Percentiles rank a stretch among this genome's conserved stretches.
Evolutionary conservation across 495 filamentous ascomycete genomes (phyloP).

Genomic region (Hyaloscypha hepaticicola): DNA sequence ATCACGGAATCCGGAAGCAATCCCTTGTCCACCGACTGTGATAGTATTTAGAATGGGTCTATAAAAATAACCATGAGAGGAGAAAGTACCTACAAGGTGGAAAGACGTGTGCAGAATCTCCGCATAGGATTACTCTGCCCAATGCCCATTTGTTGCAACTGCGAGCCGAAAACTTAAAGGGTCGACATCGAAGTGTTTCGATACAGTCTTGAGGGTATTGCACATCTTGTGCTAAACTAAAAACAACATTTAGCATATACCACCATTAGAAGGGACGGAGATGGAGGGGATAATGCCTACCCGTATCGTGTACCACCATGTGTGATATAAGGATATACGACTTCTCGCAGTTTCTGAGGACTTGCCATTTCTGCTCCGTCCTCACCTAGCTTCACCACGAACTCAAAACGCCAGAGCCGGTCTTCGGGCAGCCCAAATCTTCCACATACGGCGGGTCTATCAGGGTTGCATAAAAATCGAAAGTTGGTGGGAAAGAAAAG

Average conservation of each 20-base stretch:
- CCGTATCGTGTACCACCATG: conserved; percentile 19
- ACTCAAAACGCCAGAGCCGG: conserved; percentile 51
- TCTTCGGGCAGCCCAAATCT: conserved; percentile 46
- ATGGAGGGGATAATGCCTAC: conserved; percentile 16
- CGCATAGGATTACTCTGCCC: conserved; percentile 45
- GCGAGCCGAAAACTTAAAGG: conserved; percentile 47
- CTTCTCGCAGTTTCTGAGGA: conserved; percentile 34
- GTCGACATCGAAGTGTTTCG: conserved; percentile 47
- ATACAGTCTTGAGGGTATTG: conserved; percentile 50
- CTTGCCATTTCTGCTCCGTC: conserved; percentile 31
- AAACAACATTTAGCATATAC: too few species aligned
- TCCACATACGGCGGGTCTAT: conserved; percentile 45
- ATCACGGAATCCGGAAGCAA: conserved; percentile 45
- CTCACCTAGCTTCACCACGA: conserved; percentile 36
- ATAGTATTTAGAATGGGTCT: too few species aligned
- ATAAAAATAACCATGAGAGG: too few species aligned
- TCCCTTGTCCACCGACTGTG: conserved; percentile 50
- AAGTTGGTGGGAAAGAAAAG: conserved; percentile 49
- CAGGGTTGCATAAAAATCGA: conserved; percentile 47
- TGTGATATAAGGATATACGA: conserved; percentile 34
- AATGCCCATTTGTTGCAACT: conserved; percentile 53
- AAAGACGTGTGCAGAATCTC: conserved; percentile 56
- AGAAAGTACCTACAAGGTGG: conserved; percentile 39
- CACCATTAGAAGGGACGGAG: too few species aligned
- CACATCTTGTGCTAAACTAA: conserved; percentile 30